Evolutionary conservation across 768 basidiomycete genomes (phyloP).

Genomic region (Wakefieldia striispora): DNA sequence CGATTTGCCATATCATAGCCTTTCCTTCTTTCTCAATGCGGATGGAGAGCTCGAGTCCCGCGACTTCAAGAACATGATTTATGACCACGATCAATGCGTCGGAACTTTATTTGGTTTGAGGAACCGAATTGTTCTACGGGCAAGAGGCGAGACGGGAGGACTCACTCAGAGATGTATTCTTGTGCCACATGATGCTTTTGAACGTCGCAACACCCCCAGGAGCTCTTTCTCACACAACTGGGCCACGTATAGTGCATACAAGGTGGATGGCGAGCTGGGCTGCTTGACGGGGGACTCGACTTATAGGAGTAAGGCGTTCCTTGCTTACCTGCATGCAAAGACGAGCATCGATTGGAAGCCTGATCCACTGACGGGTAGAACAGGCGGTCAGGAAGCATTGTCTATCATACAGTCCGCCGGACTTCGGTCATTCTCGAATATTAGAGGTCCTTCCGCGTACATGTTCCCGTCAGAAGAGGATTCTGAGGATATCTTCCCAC

Average conservation of each 20-base stretch:
- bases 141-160: conserved; percentile 5
- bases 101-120: conserved; percentile 45
- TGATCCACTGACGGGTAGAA: conserved; percentile 41
- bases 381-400: conserved; percentile 28
- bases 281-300: conserved; percentile 12
- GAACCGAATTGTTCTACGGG: conserved; percentile 40
- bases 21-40: conserved; percentile 39
- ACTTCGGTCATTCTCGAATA: no score
- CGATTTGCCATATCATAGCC: conserved; percentile 37
- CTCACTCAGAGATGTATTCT: conserved; percentile 25
- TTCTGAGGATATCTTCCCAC: no score
- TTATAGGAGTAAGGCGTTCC: conserved; percentile 33
- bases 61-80: conserved; percentile 40
- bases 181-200: conserved; percentile 35
- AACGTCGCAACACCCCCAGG: no score
- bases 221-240: conserved; percentile 25
- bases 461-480: no score
- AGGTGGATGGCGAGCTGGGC: conserved; percentile 29
- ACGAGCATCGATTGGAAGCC: conserved; percentile 33
- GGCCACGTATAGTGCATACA: conserved; percentile 25
- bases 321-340: conserved; percentile 44
- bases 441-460: no score
- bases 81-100: conserved; percentile 39
- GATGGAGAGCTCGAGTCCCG: conserved; percentile 36
- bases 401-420: conserved; percentile 12